Base-by-base conservation (phyloP, 2,329 filamentous ascomycete species). In the Myriangium duriaei region DNA sequence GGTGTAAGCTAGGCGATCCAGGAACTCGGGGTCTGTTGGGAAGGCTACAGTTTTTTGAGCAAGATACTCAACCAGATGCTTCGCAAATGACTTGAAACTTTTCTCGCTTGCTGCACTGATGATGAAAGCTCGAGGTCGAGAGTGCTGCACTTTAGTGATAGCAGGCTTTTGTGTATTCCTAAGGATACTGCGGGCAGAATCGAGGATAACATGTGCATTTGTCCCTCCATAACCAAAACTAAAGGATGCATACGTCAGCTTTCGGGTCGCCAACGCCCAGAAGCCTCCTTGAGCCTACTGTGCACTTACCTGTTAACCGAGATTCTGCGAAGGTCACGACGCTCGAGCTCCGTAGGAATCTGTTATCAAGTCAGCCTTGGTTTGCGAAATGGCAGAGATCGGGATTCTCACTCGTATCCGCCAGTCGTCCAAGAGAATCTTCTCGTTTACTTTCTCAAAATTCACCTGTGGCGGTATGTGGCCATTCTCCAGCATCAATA, bases 281-380 rank as follows among this genome's bases (percentile, higher is more conserved):
- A n/a, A n/a, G n/a, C n/a, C n/a, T n/a, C n/a, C n/a, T n/a, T n/a
- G n/a, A n/a, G n/a, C n/a, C n/a, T n/a, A n/a, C n/a, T n/a, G n/a
- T n/a, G n/a, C n/a, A 7, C 11, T 26, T 11, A 24, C 6, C 33
- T 24, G 10, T 24, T 18, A 15, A 35, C 34, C 18, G 21, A 37
- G 9, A 15, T 28, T 21, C 13, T 12, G 19, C 13, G 34, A n/a
- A 29, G 34, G 34, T 28, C 34, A 26, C 29, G 13, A 21, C 13
- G 6, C 34, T 14, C 13, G 11, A 45, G 74, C 74, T 41, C n/a
- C 5, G 21, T 39, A 3, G 36, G 30, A 11, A 34, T 10, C 5
- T 24, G 10, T 34, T 4, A 11, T 10, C n/a, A 38, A 18, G n/a
- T n/a, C n/a, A n/a, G n/a, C n/a, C n/a, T n/a, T n/a, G n/a, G n/a